phyloP scores from a whole-genome alignment of 345 rosid species.

The Lepidium didymum region DNA sequence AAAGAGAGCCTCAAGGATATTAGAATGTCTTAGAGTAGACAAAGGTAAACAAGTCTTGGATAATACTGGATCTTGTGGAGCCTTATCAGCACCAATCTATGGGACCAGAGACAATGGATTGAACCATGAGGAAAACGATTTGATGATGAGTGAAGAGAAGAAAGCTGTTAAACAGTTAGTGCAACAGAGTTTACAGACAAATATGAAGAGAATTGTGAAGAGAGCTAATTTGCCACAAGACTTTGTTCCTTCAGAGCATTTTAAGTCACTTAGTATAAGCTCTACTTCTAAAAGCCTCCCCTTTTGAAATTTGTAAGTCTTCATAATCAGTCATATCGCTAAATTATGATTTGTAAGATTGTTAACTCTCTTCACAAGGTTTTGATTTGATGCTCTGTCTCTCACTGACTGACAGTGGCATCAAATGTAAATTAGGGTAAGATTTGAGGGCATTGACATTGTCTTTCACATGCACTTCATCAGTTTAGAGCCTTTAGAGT shows the following conservation, averaged over 20 bases:
- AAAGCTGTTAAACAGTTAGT: conserved; percentile 93
- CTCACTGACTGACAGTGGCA: conserved; percentile 30
- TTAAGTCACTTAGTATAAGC: conserved; percentile 72
- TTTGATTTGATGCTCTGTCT: conserved; percentile 28
- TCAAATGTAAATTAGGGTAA: neutral
- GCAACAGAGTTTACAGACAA: conserved; percentile 91
- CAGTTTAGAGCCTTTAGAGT: neutral
- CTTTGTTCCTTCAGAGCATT: conserved; percentile 89
- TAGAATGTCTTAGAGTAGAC: conserved; percentile 68
- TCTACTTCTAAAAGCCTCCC: conserved; percentile 96
- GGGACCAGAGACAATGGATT: conserved; percentile 39
- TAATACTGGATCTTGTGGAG: conserved; percentile 44
- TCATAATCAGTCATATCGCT: neutral
- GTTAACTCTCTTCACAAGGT: conserved; percentile 18
- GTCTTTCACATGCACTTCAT: conserved; percentile 16
- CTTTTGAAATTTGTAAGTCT: conserved; percentile 46
- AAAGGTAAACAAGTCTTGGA: conserved; percentile 87
- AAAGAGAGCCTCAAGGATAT: conserved; percentile 90
- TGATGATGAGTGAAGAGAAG: conserved; percentile 90
- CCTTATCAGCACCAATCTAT: conserved; percentile 83
- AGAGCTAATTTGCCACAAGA: conserved; percentile 97
- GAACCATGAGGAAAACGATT: conserved; percentile 53
- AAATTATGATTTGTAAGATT: neutral
- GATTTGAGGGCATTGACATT: conserved; percentile 5
- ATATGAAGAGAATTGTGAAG: conserved; percentile 89